Base-by-base conservation (phyloP, 1,284 basidiomycete genomes). In the Ustilago curta region DNA sequence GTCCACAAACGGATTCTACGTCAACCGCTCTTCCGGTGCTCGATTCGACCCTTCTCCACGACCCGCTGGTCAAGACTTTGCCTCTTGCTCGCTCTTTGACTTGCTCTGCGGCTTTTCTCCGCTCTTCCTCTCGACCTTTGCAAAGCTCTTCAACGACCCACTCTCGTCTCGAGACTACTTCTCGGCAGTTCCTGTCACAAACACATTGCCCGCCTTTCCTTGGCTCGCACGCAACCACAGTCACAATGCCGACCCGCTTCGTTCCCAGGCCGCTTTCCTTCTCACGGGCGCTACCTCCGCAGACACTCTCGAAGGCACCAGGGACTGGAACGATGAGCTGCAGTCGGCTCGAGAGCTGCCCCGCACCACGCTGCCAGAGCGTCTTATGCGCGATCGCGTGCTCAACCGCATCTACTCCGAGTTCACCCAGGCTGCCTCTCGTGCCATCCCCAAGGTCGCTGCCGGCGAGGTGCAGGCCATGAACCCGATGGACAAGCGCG, bases 241-340 rank as follows among this genome's bases (percentile, higher is more conserved):
- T n/a, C 85, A 85, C 53, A 72, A 76, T n/a, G 79, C 87, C 8
- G 88, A 89, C 71, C 78, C 86, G n/a, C 83, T 89, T 47, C 86
- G 88, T 59, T 86, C 87, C 19, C 89, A 89, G 81, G 84, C 88
- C 16, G 88, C 88, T 5, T 89, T 87, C 85, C 85, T 89, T 43
- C 86, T 88, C 72, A 88, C 88, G 1, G 88, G 88, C 32, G 87
- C 87, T 43, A 87, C 83, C 59, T 85, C 85, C 2, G 84, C 87
- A 27, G 88, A 89, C 54, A 86, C 85, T 18, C 84, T 89, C 29
- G 88, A 89, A 59, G 85, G 85, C 21, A 87, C 88, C 5, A 85
- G 88, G 59, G 89, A 89, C 79, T 89, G 89, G 89, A 89, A 89
- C 81, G 89, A 89, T 76, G 89, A 89, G 84, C 86, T 89, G 40